phyloP scores from a whole-genome alignment of 768 basidiomycete species.

The Tylopilus rubrobrunneus region DNA sequence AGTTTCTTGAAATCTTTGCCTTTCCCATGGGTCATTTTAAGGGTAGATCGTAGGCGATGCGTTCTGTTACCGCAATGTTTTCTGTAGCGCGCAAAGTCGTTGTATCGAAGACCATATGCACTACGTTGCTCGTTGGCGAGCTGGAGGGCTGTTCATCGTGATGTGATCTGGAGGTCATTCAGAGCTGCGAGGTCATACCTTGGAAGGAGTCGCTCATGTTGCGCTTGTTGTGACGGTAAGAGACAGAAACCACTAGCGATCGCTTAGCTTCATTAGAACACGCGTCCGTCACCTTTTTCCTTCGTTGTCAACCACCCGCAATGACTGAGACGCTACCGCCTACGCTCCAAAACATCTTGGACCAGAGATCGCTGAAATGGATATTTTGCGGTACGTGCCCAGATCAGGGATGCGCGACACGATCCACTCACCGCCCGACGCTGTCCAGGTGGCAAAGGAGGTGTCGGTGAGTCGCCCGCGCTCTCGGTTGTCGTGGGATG shows the following conservation, averaged over 20 bases:
- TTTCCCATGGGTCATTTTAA: conserved; percentile 85
- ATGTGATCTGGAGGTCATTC: conserved; percentile 2
- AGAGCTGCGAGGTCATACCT: conserved; percentile 31
- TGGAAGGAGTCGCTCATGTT: conserved; percentile 35
- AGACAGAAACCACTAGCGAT: conserved; percentile 2
- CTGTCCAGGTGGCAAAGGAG: conserved; percentile 88
- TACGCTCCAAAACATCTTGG: conserved; percentile 90
- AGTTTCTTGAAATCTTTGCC: conserved; percentile 88
- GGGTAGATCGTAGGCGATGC: conserved; percentile 77
- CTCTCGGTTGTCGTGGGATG: background rate
- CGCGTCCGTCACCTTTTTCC: conserved; percentile 11
- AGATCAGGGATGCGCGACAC: conserved; percentile 3
- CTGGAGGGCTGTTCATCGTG: conserved; percentile 59
- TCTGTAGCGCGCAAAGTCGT: conserved; percentile 85
- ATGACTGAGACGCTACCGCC: conserved; percentile 69
- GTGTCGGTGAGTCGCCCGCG: conserved; percentile 69
- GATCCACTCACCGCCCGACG: conserved; percentile 11
- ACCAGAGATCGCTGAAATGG: conserved; percentile 94
- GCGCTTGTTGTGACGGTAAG: conserved; percentile 10
- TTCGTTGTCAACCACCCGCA: conserved; percentile 10
- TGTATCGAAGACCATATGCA: conserved; percentile 87
- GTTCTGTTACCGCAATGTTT: conserved; percentile 92
- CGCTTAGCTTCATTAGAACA: conserved; percentile 17
- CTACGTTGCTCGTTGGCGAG: conserved; percentile 86
- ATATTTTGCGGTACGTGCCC: conserved; percentile 88